Evolutionary conservation across 192 early-diverging fungal species (phyloP).

Genomic region (Neocallimastix lanati): DNA sequence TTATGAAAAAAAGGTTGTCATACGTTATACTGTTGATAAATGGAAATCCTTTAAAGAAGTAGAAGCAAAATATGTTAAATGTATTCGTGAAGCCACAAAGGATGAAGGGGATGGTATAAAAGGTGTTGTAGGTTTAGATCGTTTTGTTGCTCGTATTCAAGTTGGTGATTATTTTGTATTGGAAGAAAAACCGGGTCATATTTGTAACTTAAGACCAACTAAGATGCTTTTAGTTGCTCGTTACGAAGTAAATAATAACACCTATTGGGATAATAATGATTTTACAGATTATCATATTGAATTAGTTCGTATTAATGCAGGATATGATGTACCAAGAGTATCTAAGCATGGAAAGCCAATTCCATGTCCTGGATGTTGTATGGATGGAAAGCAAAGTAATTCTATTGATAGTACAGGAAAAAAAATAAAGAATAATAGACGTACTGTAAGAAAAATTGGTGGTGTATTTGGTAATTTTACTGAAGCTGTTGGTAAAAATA

Average conservation of each 20-base stretch:
- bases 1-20: not conserved
- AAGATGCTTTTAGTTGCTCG: not conserved
- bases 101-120: not conserved
- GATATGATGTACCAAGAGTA: not conserved
- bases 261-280: not conserved
- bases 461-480: not conserved
- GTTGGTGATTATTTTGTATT: not conserved
- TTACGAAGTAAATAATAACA: not conserved
- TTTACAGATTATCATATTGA: not conserved
- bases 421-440: not conserved
- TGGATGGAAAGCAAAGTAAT: not conserved
- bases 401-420: not conserved
- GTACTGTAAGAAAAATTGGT: not conserved
- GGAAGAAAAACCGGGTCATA: not conserved
- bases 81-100: not conserved
- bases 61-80: not conserved
- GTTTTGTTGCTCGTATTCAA: not conserved
- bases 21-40: not conserved
- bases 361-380: not conserved
- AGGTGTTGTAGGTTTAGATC: not conserved
- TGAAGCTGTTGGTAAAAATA: not conserved
- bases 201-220: not conserved
- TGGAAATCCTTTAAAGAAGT: not conserved
- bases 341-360: not conserved
- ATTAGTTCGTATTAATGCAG: not conserved